A percentile compares a stretch with the other conserved stretches of the same genome.
Conservation (phyloP, 371 early-diverging fungal species). For the Cokeromyces recurvatus region DNA sequence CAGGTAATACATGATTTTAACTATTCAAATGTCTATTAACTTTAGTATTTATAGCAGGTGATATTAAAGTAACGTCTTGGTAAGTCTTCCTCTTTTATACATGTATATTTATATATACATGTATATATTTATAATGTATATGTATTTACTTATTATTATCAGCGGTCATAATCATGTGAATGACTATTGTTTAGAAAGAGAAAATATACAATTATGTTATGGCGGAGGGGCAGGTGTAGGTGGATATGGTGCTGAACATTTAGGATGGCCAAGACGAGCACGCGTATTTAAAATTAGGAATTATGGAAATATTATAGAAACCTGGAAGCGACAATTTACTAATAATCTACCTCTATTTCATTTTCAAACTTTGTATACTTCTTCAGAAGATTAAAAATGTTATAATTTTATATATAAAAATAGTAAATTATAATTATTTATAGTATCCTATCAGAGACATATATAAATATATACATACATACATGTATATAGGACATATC, state of each 20-base stretch:
- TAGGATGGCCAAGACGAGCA: slow-evolving; percentile 43
- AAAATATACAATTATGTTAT: slow-evolving; percentile 44
- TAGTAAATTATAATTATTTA: no score
- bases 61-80: slow-evolving; percentile 27
- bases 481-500: no score
- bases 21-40: not conserved
- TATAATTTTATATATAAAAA: no score
- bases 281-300: slow-evolving; percentile 39
- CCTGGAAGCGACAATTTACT: slow-evolving; percentile 49
- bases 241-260: slow-evolving; percentile 43
- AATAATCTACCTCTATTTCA: slow-evolving; percentile 32
- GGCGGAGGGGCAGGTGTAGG: slow-evolving; percentile 52
- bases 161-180: slow-evolving; percentile 53
- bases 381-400: no score
- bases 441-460: no score
- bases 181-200: slow-evolving; percentile 46
- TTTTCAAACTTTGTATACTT: slow-evolving; percentile 30
- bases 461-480: no score
- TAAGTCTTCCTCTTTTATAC: slow-evolving; percentile 4
- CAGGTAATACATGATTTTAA: slow-evolving; percentile 10
- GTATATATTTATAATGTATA: no score
- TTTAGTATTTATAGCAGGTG: slow-evolving; percentile 12
- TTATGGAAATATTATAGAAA: slow-evolving; percentile 32
- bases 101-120: not conserved
- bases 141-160: not conserved